Percentiles rank a stretch among this genome's conserved stretches.
Conservation (phyloP, 805 yeast species). For the Wickerhamiella azymoides region DNA sequence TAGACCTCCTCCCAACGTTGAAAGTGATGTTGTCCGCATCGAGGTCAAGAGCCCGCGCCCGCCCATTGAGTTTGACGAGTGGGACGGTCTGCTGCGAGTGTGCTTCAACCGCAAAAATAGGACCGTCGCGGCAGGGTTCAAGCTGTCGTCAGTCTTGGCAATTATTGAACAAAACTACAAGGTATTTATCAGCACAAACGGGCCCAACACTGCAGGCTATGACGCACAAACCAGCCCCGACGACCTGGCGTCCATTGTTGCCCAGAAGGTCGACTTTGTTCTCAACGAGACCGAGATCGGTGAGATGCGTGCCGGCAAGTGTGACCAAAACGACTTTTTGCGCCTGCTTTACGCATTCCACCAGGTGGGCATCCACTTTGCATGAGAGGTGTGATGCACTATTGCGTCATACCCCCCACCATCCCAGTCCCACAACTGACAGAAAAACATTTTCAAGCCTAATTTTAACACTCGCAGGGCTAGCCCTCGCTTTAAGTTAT, state of each 20-base stretch:
- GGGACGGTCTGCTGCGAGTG: conserved; percentile 91
- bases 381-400: conserved; percentile 29
- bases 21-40: conserved; percentile 86
- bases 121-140: conserved; percentile 85
- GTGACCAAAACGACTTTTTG: conserved; percentile 90
- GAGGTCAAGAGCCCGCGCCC: conserved; percentile 91
- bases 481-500: no score
- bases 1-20: conserved; percentile 97
- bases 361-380: conserved; percentile 93
- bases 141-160: conserved; percentile 61
- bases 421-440: no score
- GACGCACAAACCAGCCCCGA: conserved; percentile 28
- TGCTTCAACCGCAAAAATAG: conserved; percentile 88
- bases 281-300: conserved; percentile 65
- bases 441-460: no score
- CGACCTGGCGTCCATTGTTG: conserved; percentile 36
- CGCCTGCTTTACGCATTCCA: conserved; percentile 77
- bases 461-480: no score
- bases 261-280: conserved; percentile 57
- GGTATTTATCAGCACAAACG: conserved; percentile 48
- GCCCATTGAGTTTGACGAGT: conserved; percentile 81
- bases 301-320: conserved; percentile 81
- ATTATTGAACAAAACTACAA: conserved; percentile 81
- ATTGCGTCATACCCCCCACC: no score
- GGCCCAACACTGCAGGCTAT: conserved; percentile 31